Base-by-base conservation (phyloP, 441 rosid genomes). In the Populus hybrid region DNA sequence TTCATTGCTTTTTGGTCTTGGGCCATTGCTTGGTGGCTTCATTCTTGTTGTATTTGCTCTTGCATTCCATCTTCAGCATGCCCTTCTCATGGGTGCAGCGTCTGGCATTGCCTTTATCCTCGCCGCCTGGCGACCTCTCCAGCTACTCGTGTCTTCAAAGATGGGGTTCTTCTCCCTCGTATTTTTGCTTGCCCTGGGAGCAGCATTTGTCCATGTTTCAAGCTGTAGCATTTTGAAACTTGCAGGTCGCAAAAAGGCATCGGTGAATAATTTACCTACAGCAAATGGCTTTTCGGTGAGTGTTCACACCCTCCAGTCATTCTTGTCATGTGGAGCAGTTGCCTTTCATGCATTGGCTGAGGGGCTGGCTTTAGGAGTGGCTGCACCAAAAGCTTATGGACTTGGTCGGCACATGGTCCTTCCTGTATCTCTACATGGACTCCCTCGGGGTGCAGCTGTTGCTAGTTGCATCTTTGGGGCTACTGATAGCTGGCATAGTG, bases 381-480 rank as follows among this genome's bases (percentile, higher is more conserved):
- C 99, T 65, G 99, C 98, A 76, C 98, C 99, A 50, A 89, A 92
- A 81, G 99, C 99, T 20, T 92, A 97, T 33, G 97, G 99, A 67
- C 87, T 93, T 1, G 99, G 99, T 68, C 90, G 91, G 76, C 94
- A 97, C 88, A 94, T 97, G 91, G 95, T 97, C 78, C 94, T 97
- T 73, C 99, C 99, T 0, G 99, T 97, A 77, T 92, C 98, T 69
- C 81, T 97, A 40, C 99, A 97, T 3, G 99, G 98, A 42, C 92
- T 97, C 38, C 99, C 99, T 40, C 90, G 99, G n/a, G 99, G 99
- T 33, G 96, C 93, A n/a, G 97, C 99, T 2, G 99, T 97, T 31
- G 99, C 99, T 18, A 93, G 99, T 83, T 96, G 98, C 82, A 91
- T 96, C 65, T 91, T 86, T 16, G 98, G 98, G 9, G 92, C 94